Evolutionary conservation across 1,284 basidiomycete genomes (phyloP).

Genomic region (Boletus semigastroideus): DNA sequence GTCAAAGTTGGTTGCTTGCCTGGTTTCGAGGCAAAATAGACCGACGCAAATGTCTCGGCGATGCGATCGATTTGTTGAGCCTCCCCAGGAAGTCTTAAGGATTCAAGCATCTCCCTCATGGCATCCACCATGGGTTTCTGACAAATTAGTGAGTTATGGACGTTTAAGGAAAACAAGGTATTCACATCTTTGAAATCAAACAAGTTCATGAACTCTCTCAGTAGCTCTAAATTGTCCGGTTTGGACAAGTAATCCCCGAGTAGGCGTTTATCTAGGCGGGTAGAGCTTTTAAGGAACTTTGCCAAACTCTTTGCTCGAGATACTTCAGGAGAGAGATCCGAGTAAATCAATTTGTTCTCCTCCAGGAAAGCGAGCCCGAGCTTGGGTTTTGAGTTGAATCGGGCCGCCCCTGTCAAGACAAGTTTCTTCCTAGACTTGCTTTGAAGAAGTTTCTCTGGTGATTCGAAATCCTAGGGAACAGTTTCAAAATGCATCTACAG

Average conservation of each 20-base stretch:
- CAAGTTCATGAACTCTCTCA: slow-evolving; percentile 85
- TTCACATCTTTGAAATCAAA: slow-evolving; percentile 90
- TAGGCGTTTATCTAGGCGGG: slow-evolving; percentile 89
- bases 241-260: slow-evolving; percentile 93
- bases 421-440: slow-evolving; percentile 87
- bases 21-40: slow-evolving; percentile 85
- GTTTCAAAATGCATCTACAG: background rate
- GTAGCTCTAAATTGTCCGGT: slow-evolving; percentile 82
- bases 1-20: slow-evolving; percentile 42
- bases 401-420: slow-evolving; percentile 79
- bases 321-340: slow-evolving; percentile 57
- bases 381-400: slow-evolving; percentile 97
- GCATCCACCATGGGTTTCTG: slow-evolving; percentile 95
- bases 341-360: slow-evolving; percentile 82
- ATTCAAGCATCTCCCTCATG: slow-evolving; percentile 91
- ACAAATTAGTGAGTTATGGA: slow-evolving; percentile 9
- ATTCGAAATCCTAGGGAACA: slow-evolving; percentile 47
- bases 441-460: slow-evolving; percentile 60
- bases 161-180: slow-evolving; percentile 13
- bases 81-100: slow-evolving; percentile 95
- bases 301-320: slow-evolving; percentile 69
- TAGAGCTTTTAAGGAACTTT: slow-evolving; percentile 83
- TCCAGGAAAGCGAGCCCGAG: slow-evolving; percentile 88
- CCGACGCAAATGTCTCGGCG: slow-evolving; percentile 91
- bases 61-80: slow-evolving; percentile 93